These are phyloP conservation scores for Lachancea nothofagi DNA, from an alignment of 805 yeast genomes.

Conservation along the genomic window DNA sequence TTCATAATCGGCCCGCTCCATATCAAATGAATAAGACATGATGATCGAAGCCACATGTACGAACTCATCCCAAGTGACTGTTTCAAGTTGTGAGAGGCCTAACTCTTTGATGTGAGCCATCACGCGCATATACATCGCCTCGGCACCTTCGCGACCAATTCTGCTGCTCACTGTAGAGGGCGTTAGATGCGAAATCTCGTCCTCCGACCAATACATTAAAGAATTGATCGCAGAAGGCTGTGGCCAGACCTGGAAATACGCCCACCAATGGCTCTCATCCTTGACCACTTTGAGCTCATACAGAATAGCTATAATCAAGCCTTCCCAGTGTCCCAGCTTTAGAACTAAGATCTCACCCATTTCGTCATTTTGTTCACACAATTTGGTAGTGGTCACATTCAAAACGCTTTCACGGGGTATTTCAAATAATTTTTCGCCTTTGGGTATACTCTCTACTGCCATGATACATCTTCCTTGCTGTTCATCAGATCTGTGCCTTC, in stretches of 20 bases:
- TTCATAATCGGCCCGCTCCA: conserved; percentile 36
- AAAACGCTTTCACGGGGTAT: conserved; percentile 58
- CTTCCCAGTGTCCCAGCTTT: conserved; percentile 63
- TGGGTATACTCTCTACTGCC: conserved; percentile 54
- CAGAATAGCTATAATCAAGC: conserved; percentile 60
- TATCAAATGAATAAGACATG: conserved; percentile 89
- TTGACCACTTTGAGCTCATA: conserved; percentile 50
- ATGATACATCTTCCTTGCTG: conserved; percentile 76
- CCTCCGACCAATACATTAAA: conserved; percentile 73
- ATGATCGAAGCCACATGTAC: conserved; percentile 72
- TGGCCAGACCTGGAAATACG: conserved; percentile 73
- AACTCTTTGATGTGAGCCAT: conserved; percentile 14
- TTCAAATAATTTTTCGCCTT: conserved; percentile 61
- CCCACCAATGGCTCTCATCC: conserved; percentile 53
- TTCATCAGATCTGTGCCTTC: conserved; percentile 47
- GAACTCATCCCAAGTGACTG: conserved; percentile 51
- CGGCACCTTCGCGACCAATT: conserved; percentile 66
- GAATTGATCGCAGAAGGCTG: conserved; percentile 44
- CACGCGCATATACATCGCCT: conserved; percentile 47
- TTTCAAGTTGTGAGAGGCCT: conserved; percentile 35
- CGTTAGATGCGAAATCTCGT: conserved; percentile 47
- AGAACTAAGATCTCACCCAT: conserved; percentile 34
- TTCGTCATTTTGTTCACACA: conserved; percentile 34
- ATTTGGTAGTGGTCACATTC: conserved; percentile 52
- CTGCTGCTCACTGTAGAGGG: conserved; percentile 71